These are phyloP conservation scores for Mycosphaerella sp. DNA, from an alignment of 2,329 filamentous ascomycete species.

Conservation along the genomic window DNA sequence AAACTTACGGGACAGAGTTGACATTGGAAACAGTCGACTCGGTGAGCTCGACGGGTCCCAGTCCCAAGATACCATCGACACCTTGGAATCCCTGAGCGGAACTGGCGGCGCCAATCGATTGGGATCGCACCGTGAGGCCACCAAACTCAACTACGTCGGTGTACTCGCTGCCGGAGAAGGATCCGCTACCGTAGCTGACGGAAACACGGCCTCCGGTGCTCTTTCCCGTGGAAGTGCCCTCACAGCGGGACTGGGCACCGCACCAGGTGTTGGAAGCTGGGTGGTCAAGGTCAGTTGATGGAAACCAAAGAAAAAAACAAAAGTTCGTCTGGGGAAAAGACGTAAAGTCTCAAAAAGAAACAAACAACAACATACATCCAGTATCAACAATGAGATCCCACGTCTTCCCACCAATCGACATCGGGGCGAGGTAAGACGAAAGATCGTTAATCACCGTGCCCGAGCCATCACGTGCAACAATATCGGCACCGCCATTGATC, in stretches of 20 bases:
- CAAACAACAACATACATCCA: conserved; percentile 12
- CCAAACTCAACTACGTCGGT: conserved; percentile 18
- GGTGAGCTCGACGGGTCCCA: conserved; percentile 19
- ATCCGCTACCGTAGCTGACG: conserved; percentile 20
- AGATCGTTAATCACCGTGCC: conserved; percentile 19
- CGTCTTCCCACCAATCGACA: conserved; percentile 16
- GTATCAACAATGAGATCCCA: conserved; percentile 20
- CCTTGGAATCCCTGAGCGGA: conserved; percentile 13
- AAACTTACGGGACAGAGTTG: conserved; percentile 15
- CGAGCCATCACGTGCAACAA: conserved; percentile 11
- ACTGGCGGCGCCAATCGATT: conserved; percentile 17
- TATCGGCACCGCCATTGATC: conserved; percentile 8
- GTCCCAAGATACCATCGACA: conserved; percentile 20
- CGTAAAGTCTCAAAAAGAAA: too few relatives aligned
- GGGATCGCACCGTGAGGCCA: conserved; percentile 15
- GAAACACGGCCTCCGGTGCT: conserved; percentile 15
- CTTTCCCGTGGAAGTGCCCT: conserved; percentile 16
- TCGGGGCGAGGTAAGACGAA: conserved; percentile 18
- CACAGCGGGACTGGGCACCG: conserved; percentile 18
- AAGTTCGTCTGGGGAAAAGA: too few relatives aligned
- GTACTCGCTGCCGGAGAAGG: conserved; percentile 20
- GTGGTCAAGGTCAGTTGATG: background rate
- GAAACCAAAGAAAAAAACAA: background rate
- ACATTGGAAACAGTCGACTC: conserved; percentile 19
- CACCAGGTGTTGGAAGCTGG: conserved; percentile 22